Evolutionary conservation across 768 basidiomycete species (phyloP).

Genomic region (Boletus rubescentipes): DNA sequence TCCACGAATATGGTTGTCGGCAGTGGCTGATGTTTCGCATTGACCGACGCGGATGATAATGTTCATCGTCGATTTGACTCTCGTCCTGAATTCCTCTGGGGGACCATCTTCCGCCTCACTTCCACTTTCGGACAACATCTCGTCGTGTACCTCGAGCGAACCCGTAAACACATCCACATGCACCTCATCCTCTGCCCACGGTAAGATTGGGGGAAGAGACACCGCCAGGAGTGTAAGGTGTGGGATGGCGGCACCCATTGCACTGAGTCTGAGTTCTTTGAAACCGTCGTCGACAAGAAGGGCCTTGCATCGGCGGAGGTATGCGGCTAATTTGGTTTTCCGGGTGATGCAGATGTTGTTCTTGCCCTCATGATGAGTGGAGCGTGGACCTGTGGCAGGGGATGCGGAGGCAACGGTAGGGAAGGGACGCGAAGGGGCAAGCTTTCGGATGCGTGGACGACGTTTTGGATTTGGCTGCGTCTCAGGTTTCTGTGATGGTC

Average conservation of each 20-base stretch:
- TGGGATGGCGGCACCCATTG: conserved; percentile 90
- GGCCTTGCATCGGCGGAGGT: conserved; percentile 76
- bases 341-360: conserved; percentile 80
- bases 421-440: conserved; percentile 72
- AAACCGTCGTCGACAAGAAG: conserved; percentile 76
- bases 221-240: conserved; percentile 67
- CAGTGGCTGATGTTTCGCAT: conserved; percentile 41
- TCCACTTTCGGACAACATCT: conserved; percentile 47
- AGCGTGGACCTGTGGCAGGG: conserved; percentile 78
- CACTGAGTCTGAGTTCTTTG: conserved; percentile 70
- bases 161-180: conserved; percentile 63
- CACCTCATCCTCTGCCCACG: conserved; percentile 63
- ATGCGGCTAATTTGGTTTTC: conserved; percentile 67
- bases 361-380: conserved; percentile 76
- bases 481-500: conserved; percentile 2
- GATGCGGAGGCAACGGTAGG: conserved; percentile 74
- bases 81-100: conserved; percentile 54
- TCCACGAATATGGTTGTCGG: conserved; percentile 2
- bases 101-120: conserved; percentile 60
- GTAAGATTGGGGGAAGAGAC: conserved; percentile 71
- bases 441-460: conserved; percentile 52
- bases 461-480: conserved; percentile 8
- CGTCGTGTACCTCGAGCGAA: conserved; percentile 74
- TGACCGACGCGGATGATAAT: conserved; percentile 62
- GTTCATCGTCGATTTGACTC: conserved; percentile 69